phyloP scores from a whole-genome alignment of 768 basidiomycete genomes.

The Chiua virens region DNA sequence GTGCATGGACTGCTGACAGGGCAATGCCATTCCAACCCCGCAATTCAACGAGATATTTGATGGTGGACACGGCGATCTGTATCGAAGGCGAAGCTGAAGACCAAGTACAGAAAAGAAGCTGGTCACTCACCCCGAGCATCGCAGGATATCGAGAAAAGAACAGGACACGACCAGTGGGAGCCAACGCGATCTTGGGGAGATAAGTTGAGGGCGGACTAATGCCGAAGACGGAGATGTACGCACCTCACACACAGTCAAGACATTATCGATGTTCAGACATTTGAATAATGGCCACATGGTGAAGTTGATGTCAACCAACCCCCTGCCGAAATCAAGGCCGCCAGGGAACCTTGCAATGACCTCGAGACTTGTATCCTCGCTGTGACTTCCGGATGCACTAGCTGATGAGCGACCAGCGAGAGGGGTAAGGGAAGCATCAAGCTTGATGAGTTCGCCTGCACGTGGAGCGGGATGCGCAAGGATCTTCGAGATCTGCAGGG shows the following conservation, averaged over 20 bases:
- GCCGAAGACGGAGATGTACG: neutral
- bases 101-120: neutral
- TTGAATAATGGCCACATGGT: constrained; percentile 98
- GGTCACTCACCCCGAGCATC: constrained; percentile 73
- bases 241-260: constrained; percentile 90
- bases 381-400: constrained; percentile 31
- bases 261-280: constrained; percentile 88
- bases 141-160: constrained; percentile 89
- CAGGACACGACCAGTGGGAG: constrained; percentile 82
- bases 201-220: neutral
- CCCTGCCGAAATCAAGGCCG: constrained; percentile 89
- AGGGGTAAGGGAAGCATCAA: constrained; percentile 74
- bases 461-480: constrained; percentile 85
- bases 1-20: constrained; percentile 76
- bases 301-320: constrained; percentile 91
- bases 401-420: constrained; percentile 42
- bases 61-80: constrained; percentile 83
- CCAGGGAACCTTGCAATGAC: constrained; percentile 90
- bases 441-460: constrained; percentile 80
- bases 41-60: constrained; percentile 89
- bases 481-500: constrained; percentile 86
- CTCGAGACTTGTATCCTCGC: constrained; percentile 57
- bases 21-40: constrained; percentile 93
- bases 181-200: constrained; percentile 66
- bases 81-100: constrained; percentile 4